Evolutionary conservation across 2,329 filamentous ascomycete species (phyloP).

Genomic region (Sporothrix mexicana): DNA sequence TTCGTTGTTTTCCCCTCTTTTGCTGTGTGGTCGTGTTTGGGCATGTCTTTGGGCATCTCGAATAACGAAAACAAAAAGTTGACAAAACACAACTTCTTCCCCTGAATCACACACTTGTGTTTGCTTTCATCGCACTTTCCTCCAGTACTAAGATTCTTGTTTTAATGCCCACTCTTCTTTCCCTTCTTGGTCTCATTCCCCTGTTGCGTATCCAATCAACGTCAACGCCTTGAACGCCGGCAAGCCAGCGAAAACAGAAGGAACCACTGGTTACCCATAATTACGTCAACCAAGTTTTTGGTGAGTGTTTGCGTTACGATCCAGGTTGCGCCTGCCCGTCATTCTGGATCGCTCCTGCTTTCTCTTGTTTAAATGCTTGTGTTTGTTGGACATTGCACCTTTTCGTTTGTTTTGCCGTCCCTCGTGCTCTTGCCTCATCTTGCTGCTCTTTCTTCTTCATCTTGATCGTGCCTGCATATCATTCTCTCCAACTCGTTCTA

Average conservation of each 20-base stretch:
- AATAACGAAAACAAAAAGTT: background rate
- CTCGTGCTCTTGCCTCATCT: background rate
- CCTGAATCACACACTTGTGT: background rate
- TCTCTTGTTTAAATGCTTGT: background rate
- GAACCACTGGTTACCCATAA: constrained; percentile 17
- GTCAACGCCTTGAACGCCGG: background rate
- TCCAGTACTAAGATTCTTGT: background rate
- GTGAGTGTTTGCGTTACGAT: constrained; percentile 17
- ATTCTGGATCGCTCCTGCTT: constrained; percentile 13
- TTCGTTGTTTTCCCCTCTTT: background rate
- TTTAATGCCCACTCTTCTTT: constrained; percentile 12
- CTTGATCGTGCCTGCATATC: background rate
- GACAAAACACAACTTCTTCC: background rate
- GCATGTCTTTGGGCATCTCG: background rate
- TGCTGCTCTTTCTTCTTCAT: background rate
- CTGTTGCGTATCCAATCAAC: background rate
- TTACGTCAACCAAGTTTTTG: constrained; percentile 24
- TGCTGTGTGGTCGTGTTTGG: background rate
- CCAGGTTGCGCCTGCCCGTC: background rate
- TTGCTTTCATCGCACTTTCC: background rate
- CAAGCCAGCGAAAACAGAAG: constrained; percentile 7
- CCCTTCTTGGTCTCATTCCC: constrained; percentile 16
- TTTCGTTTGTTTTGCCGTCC: background rate
- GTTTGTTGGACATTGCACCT: background rate
- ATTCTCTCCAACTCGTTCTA: background rate